Conservation (phyloP, 2,329 filamentous ascomycete genomes). For the Neofusicoccum ribis region DNA sequence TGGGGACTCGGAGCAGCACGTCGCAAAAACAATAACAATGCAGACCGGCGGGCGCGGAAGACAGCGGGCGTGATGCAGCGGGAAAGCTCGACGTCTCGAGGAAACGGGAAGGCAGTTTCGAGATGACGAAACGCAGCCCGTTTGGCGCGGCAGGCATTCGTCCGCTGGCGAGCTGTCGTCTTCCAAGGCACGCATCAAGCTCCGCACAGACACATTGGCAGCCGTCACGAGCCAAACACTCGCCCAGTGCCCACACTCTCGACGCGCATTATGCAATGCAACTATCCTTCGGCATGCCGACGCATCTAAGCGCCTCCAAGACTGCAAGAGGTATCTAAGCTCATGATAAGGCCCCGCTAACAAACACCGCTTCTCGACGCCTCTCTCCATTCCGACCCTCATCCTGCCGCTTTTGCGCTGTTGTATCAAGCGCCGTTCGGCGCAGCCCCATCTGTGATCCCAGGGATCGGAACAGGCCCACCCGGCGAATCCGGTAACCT, state of each 20-base stretch:
- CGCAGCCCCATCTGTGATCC: slow-evolving; percentile 27
- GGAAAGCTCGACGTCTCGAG: neutral
- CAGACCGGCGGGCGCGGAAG: neutral
- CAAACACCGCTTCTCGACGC: neutral
- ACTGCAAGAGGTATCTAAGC: slow-evolving; percentile 11
- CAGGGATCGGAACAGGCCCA: slow-evolving; percentile 65
- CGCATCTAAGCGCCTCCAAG: slow-evolving; percentile 1
- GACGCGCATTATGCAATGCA: slow-evolving; percentile 4
- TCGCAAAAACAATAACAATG: neutral
- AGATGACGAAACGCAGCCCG: slow-evolving; percentile 14
- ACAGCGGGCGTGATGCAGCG: neutral
- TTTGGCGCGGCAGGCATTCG: slow-evolving; percentile 2
- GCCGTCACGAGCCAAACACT: neutral
- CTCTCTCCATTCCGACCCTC: slow-evolving; percentile 1
- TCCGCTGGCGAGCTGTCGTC: neutral
- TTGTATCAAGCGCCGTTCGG: slow-evolving; percentile 23
- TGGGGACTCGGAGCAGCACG: neutral
- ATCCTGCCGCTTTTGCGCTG: neutral
- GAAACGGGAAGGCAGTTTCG: neutral
- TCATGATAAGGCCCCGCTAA: neutral
- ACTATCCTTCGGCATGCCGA: slow-evolving; percentile 5
- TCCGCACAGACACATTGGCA: slow-evolving; percentile 18
- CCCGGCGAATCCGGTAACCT: slow-evolving; percentile 72
- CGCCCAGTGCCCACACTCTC: neutral
- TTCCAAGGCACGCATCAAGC: slow-evolving; percentile 18